phyloP scores from a whole-genome alignment of 2,329 filamentous ascomycete species.

The Alternaria conjuncta region DNA sequence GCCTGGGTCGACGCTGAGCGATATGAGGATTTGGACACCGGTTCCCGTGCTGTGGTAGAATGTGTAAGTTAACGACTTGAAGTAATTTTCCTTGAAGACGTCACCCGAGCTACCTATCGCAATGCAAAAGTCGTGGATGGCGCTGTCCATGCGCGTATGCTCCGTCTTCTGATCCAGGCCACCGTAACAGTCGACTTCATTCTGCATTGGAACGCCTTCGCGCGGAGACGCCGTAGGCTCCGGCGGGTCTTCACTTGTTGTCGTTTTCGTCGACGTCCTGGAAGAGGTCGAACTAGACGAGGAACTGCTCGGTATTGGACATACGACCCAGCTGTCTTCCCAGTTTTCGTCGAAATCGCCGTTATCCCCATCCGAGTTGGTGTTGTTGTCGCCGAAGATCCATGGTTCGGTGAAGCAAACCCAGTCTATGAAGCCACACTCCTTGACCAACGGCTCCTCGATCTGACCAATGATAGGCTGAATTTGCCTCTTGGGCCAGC shows the following conservation, averaged over 20 bases:
- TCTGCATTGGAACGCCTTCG: background rate
- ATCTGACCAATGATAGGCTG: background rate
- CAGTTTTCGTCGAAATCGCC: background rate
- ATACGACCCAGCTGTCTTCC: background rate
- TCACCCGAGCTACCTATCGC: background rate
- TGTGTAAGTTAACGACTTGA: background rate
- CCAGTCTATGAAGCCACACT: background rate
- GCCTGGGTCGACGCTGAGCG: background rate
- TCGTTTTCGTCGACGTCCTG: background rate
- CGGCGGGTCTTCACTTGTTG: background rate
- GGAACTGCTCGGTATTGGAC: background rate
- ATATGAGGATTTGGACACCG: background rate
- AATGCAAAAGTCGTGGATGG: background rate
- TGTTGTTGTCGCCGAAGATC: background rate
- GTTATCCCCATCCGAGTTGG: background rate
- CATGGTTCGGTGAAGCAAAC: background rate
- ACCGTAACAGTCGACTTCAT: background rate
- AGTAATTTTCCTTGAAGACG: background rate
- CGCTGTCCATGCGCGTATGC: background rate
- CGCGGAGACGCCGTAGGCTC: background rate
- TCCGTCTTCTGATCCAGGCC: background rate
- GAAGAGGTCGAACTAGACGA: background rate
- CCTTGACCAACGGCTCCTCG: background rate
- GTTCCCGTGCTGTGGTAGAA: background rate
- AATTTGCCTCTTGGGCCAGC: background rate